Conservation (phyloP, 2,329 filamentous ascomycete species). For the Aspergillus ochraceus region DNA sequence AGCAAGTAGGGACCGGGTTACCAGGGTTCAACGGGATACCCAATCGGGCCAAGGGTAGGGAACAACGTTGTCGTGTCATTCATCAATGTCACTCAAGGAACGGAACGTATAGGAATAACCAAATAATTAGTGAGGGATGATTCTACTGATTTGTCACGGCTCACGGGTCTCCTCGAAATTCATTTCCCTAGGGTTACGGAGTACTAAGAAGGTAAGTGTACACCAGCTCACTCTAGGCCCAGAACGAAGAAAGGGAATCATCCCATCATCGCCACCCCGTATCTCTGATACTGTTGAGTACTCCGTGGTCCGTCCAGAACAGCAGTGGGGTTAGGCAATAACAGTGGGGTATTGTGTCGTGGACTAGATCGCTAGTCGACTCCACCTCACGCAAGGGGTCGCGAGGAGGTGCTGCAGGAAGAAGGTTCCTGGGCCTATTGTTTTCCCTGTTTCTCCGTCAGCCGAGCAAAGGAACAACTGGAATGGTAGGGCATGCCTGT, state of each 20-base stretch:
- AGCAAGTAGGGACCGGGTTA: neutral
- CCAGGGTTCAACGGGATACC: neutral
- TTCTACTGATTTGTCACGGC: neutral
- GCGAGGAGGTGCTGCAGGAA: conserved; percentile 16
- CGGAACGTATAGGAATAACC: neutral
- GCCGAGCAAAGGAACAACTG: conserved; percentile 18
- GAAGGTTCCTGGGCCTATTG: conserved; percentile 24
- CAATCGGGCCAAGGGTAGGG: neutral
- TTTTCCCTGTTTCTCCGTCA: conserved; percentile 13
- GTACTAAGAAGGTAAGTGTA: neutral
- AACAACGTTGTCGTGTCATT: neutral
- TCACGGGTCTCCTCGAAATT: neutral
- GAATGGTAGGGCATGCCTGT: conserved; percentile 17
- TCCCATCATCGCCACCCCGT: conserved; percentile 1
- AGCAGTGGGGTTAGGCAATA: conserved; percentile 12
- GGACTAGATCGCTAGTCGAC: conserved; percentile 3
- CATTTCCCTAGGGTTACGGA: neutral
- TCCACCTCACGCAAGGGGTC: conserved; percentile 25
- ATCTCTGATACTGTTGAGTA: conserved; percentile 16
- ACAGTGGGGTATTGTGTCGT: conserved; percentile 15
- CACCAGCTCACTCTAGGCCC: neutral
- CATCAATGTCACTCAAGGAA: neutral
- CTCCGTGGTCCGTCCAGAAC: conserved; percentile 10
- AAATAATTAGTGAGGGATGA: neutral
- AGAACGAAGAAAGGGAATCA: neutral